phyloP scores from a whole-genome alignment of 148 eudicot species.

The Suaeda aralocaspica region DNA sequence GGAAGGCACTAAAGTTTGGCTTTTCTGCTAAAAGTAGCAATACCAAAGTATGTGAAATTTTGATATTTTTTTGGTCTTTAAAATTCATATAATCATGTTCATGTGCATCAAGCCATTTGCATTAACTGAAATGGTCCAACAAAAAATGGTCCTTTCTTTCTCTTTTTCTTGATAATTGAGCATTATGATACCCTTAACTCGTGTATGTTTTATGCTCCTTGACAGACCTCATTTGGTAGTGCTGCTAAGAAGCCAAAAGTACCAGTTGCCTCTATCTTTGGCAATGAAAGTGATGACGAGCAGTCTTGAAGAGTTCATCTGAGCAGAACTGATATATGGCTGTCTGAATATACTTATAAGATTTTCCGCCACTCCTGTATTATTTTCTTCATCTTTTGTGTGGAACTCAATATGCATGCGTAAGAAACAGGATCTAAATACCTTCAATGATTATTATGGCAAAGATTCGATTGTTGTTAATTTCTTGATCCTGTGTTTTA shows the following conservation, averaged over 20 bases:
- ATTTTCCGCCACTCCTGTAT: background rate
- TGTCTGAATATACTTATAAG: background rate
- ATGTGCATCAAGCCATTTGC: background rate
- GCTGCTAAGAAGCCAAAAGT: constrained; percentile 77
- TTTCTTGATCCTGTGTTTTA: background rate
- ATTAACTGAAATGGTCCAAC: no score
- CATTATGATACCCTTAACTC: background rate
- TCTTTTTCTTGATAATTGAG: no score
- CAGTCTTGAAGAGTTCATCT: constrained; percentile 23
- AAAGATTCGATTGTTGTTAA: background rate
- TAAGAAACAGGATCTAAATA: background rate
- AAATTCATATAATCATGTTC: background rate
- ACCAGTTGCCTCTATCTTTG: constrained; percentile 59
- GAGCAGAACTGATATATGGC: background rate
- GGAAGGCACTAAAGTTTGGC: constrained; percentile 83
- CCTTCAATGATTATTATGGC: background rate
- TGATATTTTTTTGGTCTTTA: background rate
- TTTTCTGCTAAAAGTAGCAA: constrained; percentile 73
- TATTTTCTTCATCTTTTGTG: background rate
- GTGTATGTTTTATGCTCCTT: constrained; percentile 11
- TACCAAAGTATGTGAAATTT: constrained; percentile 51
- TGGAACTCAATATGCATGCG: background rate
- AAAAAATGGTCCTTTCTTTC: no score
- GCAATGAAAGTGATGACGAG: constrained; percentile 78
- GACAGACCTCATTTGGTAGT: constrained; percentile 39